phyloP scores from a whole-genome alignment of 495 filamentous ascomycete species.

The Chaetomidium leptoderma region DNA sequence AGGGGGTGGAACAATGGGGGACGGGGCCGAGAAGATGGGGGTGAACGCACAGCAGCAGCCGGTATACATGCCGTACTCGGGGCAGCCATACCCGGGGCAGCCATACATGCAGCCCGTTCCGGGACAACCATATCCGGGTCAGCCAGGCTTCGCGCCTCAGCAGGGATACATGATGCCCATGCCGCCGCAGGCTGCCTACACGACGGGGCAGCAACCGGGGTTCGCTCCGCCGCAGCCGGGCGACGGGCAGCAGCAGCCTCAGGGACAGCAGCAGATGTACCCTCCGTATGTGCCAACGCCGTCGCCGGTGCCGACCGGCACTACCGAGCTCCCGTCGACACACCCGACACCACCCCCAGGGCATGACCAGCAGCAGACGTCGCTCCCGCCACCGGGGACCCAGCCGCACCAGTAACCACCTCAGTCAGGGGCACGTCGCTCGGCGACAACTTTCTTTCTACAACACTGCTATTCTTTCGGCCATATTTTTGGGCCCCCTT shows the following conservation, averaged over 20 bases:
- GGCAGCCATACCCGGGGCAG: too few species aligned
- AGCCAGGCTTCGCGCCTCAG: background rate
- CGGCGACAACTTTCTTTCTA: background rate
- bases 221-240: background rate
- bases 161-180: background rate
- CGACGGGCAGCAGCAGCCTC: conserved; percentile 1
- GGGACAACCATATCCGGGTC: background rate
- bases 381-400: background rate
- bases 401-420: background rate
- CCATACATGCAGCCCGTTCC: background rate
- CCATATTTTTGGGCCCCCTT: background rate
- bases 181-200: background rate
- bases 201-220: background rate
- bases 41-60: background rate
- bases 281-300: background rate
- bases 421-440: too few species aligned
- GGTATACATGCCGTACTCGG: background rate
- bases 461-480: background rate
- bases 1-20: background rate
- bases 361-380: background rate
- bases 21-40: conserved; percentile 1
- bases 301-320: background rate
- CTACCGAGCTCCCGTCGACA: background rate
- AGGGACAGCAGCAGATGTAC: background rate
- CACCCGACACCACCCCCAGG: conserved; percentile 1